A percentile compares a stretch with the other conserved stretches of the same genome.
These are phyloP conservation scores for Scortechinia acanthostroma DNA, from an alignment of 2,329 filamentous ascomycete species.

Conservation along the genomic window DNA sequence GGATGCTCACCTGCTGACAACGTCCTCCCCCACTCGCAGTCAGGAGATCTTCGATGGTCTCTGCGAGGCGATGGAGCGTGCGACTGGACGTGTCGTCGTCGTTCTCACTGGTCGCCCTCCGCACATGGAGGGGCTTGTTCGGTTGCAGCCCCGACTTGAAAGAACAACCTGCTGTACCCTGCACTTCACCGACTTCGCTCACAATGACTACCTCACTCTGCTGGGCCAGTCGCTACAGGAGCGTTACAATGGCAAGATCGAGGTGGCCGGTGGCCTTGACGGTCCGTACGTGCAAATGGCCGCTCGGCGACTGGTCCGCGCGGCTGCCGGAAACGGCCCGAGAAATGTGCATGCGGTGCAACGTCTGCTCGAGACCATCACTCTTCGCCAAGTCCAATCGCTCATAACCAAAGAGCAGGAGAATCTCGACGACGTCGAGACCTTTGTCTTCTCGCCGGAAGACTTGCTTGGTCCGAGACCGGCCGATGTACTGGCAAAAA, in stretches of 20 bases:
- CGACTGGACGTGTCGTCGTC: constrained; percentile 63
- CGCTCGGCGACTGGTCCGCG: constrained; percentile 49
- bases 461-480: constrained; percentile 70
- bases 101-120: constrained; percentile 68
- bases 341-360: constrained; percentile 68
- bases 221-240: constrained; percentile 42
- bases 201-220: constrained; percentile 57
- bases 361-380: constrained; percentile 46
- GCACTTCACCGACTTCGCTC: constrained; percentile 63
- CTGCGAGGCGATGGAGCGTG: constrained; percentile 67
- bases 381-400: constrained; percentile 48
- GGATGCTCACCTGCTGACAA: constrained; percentile 69
- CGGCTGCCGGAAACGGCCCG: constrained; percentile 59
- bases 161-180: constrained; percentile 63
- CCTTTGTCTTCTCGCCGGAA: constrained; percentile 52
- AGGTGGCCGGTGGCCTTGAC: constrained; percentile 43
- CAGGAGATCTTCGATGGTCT: constrained; percentile 62
- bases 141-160: constrained; percentile 64
- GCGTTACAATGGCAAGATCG: constrained; percentile 46
- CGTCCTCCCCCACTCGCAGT: constrained; percentile 40
- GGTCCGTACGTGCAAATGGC: constrained; percentile 62
- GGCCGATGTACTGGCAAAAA: constrained; percentile 36
- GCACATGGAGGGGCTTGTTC: constrained; percentile 72
- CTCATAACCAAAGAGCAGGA: constrained; percentile 20
- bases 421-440: constrained; percentile 30